phyloP scores from a whole-genome alignment of 345 rosid genomes.

The Gossypium stocksii region DNA sequence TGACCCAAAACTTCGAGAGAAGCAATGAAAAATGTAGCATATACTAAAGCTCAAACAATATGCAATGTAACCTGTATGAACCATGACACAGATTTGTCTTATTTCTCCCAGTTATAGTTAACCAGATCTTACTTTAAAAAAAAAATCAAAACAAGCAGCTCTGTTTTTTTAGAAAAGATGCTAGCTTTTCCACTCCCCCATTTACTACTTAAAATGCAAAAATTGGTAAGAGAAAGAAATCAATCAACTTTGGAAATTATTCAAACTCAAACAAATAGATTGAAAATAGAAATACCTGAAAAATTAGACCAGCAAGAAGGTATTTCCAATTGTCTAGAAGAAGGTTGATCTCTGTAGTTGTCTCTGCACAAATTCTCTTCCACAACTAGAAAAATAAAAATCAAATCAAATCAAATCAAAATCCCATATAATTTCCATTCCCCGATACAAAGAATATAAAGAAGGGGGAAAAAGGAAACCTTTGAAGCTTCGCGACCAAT shows the following conservation, averaged over 20 bases:
- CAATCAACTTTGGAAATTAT: not conserved
- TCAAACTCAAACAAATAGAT: not conserved
- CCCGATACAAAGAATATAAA: not conserved
- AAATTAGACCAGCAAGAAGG: conserved; percentile 80
- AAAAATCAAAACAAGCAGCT: conserved; percentile 4
- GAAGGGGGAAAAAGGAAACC: conserved; percentile 13
- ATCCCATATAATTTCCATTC: not conserved
- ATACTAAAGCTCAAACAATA: not conserved
- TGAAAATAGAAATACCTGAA: conserved; percentile 50
- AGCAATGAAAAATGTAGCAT: not conserved
- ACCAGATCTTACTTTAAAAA: conserved; percentile 30
- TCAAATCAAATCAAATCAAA: conserved; percentile 20
- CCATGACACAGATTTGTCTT: conserved; percentile 23
- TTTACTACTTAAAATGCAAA: not conserved
- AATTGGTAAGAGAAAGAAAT: not conserved
- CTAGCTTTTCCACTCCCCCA: not conserved
- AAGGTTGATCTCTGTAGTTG: conserved; percentile 69
- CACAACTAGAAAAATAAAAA: conserved; percentile 47
- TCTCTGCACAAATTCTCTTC: conserved; percentile 89
- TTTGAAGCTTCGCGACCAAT: conserved; percentile 96
- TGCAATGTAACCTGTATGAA: conserved; percentile 10
- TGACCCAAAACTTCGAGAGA: not conserved
- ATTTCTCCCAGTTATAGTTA: conserved; percentile 21
- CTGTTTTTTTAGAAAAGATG: not conserved
- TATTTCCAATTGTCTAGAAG: conserved; percentile 85